Evolutionary conservation across 2,329 filamentous ascomycete genomes (phyloP).

Genomic region (Phaeosphaeria sp.): DNA sequence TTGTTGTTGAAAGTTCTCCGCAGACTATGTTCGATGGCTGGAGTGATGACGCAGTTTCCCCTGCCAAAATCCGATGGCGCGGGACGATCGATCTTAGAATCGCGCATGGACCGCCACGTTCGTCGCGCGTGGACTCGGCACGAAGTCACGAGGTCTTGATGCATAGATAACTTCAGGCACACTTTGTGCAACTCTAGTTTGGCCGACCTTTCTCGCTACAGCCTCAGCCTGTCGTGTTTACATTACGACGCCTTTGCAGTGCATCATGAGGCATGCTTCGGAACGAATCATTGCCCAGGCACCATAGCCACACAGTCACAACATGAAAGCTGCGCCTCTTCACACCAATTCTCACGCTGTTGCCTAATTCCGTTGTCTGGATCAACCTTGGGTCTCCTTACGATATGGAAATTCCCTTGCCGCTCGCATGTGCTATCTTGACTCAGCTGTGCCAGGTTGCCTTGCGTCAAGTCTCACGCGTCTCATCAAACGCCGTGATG

Average conservation of each 20-base stretch:
- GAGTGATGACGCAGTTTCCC: constrained; percentile 34
- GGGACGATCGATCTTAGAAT: constrained; percentile 24
- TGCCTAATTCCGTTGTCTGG: not conserved
- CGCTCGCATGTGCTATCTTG: not conserved
- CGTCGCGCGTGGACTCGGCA: not conserved
- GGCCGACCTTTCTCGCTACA: too few relatives aligned
- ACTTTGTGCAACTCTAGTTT: not conserved
- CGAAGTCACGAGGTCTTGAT: not conserved
- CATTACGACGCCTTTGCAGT: not conserved
- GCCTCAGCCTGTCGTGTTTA: not conserved
- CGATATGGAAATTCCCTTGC: not conserved
- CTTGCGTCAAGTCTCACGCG: not conserved
- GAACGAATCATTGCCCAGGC: too few relatives aligned
- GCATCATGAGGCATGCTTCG: too few relatives aligned
- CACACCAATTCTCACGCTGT: not conserved
- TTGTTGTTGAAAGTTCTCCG: not conserved
- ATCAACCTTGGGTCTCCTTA: not conserved
- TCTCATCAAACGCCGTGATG: not conserved
- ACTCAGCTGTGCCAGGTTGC: constrained; percentile 1
- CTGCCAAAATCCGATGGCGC: constrained; percentile 21
- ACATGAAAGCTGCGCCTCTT: not conserved
- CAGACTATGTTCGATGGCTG: constrained; percentile 2
- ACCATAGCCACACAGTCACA: not conserved
- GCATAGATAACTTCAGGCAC: too few relatives aligned
- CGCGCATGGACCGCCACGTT: constrained; percentile 23